Evolutionary conservation across 805 yeast genomes (phyloP).

Genomic region (Naumovozyma dairenensis): DNA sequence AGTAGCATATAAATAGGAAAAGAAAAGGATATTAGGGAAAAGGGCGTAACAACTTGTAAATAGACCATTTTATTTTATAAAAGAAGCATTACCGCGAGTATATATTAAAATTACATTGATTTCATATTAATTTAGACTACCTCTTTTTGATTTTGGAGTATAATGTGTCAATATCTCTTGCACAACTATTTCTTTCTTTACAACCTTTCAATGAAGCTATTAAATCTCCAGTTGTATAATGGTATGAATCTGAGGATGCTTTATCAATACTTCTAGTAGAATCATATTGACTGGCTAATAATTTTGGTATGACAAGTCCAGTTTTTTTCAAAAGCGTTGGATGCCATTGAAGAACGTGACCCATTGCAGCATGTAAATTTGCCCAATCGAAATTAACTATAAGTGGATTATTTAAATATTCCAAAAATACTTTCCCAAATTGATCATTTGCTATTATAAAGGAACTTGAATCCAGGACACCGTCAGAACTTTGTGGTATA

Average conservation of each 20-base stretch:
- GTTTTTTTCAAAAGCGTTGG: conserved; percentile 67
- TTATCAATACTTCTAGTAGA: conserved; percentile 22
- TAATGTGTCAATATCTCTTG: conserved; percentile 28
- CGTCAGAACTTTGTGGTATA: conserved; percentile 53
- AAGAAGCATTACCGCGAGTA: background rate
- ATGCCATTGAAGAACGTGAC: conserved; percentile 94
- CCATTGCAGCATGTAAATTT: conserved; percentile 44
- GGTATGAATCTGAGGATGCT: conserved; percentile 34
- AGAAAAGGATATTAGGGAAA: background rate
- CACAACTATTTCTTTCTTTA: conserved; percentile 42
- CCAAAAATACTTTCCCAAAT: conserved; percentile 60
- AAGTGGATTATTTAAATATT: conserved; percentile 67
- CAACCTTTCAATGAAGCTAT: conserved; percentile 56
- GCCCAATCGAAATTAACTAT: conserved; percentile 49
- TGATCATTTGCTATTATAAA: conserved; percentile 62
- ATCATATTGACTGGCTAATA: conserved; percentile 40
- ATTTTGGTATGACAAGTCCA: conserved; percentile 58
- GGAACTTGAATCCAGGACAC: conserved; percentile 56
- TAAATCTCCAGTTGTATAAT: conserved; percentile 56
- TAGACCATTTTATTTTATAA: background rate
- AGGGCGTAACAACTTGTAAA: background rate
- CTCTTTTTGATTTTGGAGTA: conserved; percentile 13
- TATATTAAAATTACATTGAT: background rate
- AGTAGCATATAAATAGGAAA: conserved; percentile 29
- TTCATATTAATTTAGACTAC: conserved; percentile 1